Conservation (phyloP, 345 rosid genomes). For the Aegle marmelos region DNA sequence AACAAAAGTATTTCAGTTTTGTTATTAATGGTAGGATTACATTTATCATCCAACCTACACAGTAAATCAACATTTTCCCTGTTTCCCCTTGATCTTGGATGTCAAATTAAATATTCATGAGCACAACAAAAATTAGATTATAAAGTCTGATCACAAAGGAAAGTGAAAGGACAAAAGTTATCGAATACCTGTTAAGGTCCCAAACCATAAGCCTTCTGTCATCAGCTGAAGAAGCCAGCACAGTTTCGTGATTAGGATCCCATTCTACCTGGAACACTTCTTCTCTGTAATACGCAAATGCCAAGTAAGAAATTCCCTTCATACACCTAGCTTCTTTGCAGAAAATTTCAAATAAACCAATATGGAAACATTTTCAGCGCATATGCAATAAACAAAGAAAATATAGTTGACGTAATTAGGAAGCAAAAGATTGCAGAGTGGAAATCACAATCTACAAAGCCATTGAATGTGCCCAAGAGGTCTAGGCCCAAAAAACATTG, state of each 20-base stretch:
- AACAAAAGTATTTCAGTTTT: not conserved
- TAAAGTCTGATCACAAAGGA: not conserved
- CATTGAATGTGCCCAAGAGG: not conserved
- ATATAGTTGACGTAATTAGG: not conserved
- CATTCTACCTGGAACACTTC: conserved; percentile 97
- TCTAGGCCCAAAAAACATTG: not conserved
- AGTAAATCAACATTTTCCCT: not conserved
- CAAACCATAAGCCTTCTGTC: conserved; percentile 92
- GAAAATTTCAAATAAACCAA: not conserved
- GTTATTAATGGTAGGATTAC: not conserved
- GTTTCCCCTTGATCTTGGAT: not conserved
- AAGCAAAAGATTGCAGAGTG: not conserved
- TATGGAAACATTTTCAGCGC: not conserved
- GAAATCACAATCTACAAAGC: not conserved
- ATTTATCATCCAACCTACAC: not conserved
- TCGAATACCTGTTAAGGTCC: conserved; percentile 83
- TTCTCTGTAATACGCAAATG: conserved; percentile 46
- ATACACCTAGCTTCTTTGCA: not conserved
- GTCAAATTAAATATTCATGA: not conserved
- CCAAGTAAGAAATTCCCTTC: not conserved
- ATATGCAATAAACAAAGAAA: not conserved
- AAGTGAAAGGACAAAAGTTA: not conserved
- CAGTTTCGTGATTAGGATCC: conserved; percentile 94
- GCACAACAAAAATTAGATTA: not conserved
- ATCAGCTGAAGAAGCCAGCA: conserved; percentile 88